These are phyloP conservation scores for Zymoseptoria pseudotritici DNA, from an alignment of 2,329 filamentous ascomycete species.

Conservation along the genomic window DNA sequence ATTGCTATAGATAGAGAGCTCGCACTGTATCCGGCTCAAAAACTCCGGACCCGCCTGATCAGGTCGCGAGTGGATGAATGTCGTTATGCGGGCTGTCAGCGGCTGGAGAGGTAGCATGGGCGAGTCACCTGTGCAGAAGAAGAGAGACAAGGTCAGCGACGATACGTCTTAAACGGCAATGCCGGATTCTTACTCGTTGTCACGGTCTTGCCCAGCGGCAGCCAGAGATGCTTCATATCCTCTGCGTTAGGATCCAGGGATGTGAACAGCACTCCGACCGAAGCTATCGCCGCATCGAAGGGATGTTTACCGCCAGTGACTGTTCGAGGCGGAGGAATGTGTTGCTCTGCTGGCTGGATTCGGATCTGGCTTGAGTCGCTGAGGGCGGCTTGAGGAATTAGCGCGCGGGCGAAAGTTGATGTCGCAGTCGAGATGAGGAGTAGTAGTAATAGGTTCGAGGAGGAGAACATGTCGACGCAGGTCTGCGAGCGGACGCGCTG, in stretches of 20 bases:
- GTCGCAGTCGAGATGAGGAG: background rate
- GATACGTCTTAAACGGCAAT: background rate
- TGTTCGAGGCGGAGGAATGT: background rate
- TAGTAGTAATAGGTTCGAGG: background rate
- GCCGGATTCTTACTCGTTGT: conserved; percentile 19
- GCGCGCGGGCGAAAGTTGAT: background rate
- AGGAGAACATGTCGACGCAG: background rate
- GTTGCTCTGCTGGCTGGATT: background rate
- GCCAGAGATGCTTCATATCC: conserved; percentile 24
- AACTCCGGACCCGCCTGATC: conserved; percentile 15
- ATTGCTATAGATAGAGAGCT: conserved; percentile 12
- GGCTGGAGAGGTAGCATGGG: conserved; percentile 24
- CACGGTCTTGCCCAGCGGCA: conserved; percentile 24
- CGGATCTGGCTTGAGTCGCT: background rate
- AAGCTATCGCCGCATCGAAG: conserved; percentile 23
- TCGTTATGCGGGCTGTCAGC: conserved; percentile 23
- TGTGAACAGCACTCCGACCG: conserved; percentile 26
- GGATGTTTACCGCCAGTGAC: background rate
- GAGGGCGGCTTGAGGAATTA: background rate
- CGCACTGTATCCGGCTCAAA: conserved; percentile 19
- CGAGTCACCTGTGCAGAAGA: conserved; percentile 18
- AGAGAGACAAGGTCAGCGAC: background rate
- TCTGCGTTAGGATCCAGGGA: conserved; percentile 4
- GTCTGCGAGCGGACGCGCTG: background rate
- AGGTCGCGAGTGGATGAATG: conserved; percentile 20